Evolutionary conservation across 768 basidiomycete species (phyloP).

Genomic region (Mycena rebaudengoi): DNA sequence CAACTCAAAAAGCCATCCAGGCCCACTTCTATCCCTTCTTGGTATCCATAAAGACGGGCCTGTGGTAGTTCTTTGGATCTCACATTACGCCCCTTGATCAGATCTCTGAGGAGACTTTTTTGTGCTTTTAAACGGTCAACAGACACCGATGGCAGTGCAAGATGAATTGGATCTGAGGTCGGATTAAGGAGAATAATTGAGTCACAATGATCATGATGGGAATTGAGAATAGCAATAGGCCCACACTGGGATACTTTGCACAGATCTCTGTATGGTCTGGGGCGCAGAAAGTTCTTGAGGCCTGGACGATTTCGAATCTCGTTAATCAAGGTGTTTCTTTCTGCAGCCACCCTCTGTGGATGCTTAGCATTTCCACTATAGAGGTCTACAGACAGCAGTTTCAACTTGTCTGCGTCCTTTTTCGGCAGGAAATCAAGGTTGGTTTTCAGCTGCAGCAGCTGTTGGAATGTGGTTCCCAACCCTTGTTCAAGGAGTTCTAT

Average conservation of each 20-base stretch:
- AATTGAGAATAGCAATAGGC: neutral
- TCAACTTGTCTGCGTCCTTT: neutral
- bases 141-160: too few relatives aligned
- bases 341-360: neutral
- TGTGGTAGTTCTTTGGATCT: too few relatives aligned
- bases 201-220: neutral
- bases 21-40: too few relatives aligned
- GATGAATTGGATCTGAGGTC: neutral
- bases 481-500: neutral
- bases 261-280: neutral
- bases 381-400: neutral
- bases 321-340: neutral
- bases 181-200: neutral
- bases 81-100: too few relatives aligned
- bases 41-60: too few relatives aligned
- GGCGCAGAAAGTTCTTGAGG: neutral
- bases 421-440: neutral
- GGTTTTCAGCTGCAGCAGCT: neutral
- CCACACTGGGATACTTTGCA: neutral
- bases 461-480: neutral
- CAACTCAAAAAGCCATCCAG: too few relatives aligned
- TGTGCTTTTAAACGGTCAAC: too few relatives aligned
- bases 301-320: neutral
- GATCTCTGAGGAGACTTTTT: too few relatives aligned
- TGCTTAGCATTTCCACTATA: neutral